phyloP scores from a whole-genome alignment of 306 rosid species.

The Leucaena leucocephala region DNA sequence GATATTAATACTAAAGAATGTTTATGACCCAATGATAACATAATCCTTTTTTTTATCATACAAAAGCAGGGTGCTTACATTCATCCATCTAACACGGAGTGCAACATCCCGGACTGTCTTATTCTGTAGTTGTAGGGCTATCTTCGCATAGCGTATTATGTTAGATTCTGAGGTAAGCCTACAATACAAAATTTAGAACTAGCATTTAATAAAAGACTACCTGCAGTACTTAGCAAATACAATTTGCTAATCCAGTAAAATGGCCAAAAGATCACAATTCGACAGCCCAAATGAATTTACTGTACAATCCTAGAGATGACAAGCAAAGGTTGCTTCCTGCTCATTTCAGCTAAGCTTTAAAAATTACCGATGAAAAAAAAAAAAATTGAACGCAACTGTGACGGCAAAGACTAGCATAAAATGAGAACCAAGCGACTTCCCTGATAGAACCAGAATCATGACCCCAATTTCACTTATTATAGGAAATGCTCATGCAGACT shows the following conservation, averaged over 20 bases:
- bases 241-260: conserved; percentile 23
- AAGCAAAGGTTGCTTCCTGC: conserved; percentile 15
- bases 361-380: conserved; percentile 4
- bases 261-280: neutral
- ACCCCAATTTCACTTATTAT: neutral
- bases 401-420: neutral
- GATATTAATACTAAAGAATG: neutral
- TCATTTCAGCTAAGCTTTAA: conserved; percentile 1
- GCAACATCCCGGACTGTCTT: conserved; percentile 96
- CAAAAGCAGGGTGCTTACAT: conserved; percentile 50
- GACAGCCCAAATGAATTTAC: conserved; percentile 9
- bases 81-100: conserved; percentile 97
- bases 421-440: conserved; percentile 2
- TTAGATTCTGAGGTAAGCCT: conserved; percentile 65
- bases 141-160: conserved; percentile 80
- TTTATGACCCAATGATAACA: conserved; percentile 10
- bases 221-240: neutral
- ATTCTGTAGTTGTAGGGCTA: conserved; percentile 77
- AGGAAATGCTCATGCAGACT: neutral
- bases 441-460: neutral
- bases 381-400: conserved; percentile 10
- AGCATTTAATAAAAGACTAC: conserved; percentile 21
- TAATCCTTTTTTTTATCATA: neutral
- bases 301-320: conserved; percentile 2
- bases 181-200: conserved; percentile 31